Evolutionary conservation across 2,329 filamentous ascomycete species (phyloP).

Genomic region (Cercospora canescens): DNA sequence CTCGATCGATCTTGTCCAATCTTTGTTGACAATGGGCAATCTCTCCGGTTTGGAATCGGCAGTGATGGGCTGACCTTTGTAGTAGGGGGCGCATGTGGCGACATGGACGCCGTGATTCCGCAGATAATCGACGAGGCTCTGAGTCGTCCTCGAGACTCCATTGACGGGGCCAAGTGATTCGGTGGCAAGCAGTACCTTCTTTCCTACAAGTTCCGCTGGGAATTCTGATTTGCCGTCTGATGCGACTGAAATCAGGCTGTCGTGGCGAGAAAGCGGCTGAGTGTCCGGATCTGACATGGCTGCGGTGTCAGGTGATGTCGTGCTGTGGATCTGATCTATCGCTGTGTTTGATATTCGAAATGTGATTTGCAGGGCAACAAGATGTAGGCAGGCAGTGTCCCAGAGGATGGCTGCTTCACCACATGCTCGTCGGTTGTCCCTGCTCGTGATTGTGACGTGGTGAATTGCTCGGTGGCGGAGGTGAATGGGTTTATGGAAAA

Average conservation of each 20-base stretch:
- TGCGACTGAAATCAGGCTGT: conserved; percentile 7
- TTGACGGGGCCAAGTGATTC: conserved; percentile 73
- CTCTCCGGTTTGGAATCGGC: conserved; percentile 28
- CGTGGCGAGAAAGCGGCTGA: conserved; percentile 5
- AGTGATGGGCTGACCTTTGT: conserved; percentile 54
- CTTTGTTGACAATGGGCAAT: conserved; percentile 35
- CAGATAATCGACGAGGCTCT: conserved; percentile 68
- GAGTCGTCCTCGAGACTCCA: conserved; percentile 69
- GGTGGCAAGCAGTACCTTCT: conserved; percentile 66
- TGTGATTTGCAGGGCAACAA: background rate
- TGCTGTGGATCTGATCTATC: background rate
- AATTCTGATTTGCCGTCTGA: conserved; percentile 33
- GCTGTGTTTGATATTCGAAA: background rate
- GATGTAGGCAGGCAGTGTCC: background rate
- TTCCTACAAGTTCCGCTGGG: conserved; percentile 54
- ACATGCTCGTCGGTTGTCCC: background rate
- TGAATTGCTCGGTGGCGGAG: background rate
- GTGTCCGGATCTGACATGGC: background rate
- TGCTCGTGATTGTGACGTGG: conserved; percentile 1
- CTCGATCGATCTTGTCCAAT: conserved; percentile 36
- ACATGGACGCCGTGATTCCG: conserved; percentile 64
- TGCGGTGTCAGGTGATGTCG: background rate
- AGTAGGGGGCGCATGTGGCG: conserved; percentile 64
- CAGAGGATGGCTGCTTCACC: background rate
- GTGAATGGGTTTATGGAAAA: background rate